Percentiles rank a stretch among this genome's conserved stretches.
Conservation (phyloP, 2,329 filamentous ascomycete genomes). For the Fusarium graminum region DNA sequence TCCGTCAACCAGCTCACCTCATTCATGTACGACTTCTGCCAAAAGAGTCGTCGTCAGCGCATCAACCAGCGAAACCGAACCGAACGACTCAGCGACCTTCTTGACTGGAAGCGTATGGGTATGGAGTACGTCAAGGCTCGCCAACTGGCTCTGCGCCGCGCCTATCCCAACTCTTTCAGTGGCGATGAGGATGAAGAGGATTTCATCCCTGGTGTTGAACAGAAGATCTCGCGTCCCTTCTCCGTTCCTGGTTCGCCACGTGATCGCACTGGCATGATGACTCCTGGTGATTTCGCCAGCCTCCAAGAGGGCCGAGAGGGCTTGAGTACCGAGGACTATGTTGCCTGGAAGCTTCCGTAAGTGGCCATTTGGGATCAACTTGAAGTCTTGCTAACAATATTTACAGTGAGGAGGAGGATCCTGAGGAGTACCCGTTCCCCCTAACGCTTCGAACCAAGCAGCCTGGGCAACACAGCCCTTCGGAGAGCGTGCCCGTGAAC, state of each 20-base stretch:
- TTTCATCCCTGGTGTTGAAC: slow-evolving; percentile 91
- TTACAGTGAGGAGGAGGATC: slow-evolving; percentile 88
- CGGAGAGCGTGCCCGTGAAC: slow-evolving; percentile 46
- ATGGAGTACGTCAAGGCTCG: slow-evolving; percentile 99
- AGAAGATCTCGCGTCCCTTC: slow-evolving; percentile 94
- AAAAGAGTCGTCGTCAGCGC: slow-evolving; percentile 93
- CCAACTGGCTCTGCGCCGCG: slow-evolving; percentile 89
- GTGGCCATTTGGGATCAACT: slow-evolving; percentile 59
- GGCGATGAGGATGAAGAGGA: slow-evolving; percentile 85
- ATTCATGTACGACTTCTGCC: slow-evolving; percentile 90
- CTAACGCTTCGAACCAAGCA: slow-evolving; percentile 69
- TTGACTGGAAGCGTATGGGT: slow-evolving; percentile 99
- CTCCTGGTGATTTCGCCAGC: slow-evolving; percentile 96
- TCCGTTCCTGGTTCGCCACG: slow-evolving; percentile 94
- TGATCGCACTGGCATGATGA: slow-evolving; percentile 97
- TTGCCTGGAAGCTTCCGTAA: slow-evolving; percentile 98
- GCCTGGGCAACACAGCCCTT: slow-evolving; percentile 48
- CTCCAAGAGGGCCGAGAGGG: slow-evolving; percentile 95
- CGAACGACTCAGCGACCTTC: slow-evolving; percentile 90
- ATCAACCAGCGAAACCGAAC: slow-evolving; percentile 99
- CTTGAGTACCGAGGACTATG: slow-evolving; percentile 95
- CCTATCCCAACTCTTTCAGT: slow-evolving; percentile 88
- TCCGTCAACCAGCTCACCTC: slow-evolving; percentile 94
- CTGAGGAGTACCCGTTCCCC: slow-evolving; percentile 75
- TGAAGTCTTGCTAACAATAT: slow-evolving; percentile 34